phyloP scores from a whole-genome alignment of 768 basidiomycete genomes.

The Daedaleopsis nitida region DNA sequence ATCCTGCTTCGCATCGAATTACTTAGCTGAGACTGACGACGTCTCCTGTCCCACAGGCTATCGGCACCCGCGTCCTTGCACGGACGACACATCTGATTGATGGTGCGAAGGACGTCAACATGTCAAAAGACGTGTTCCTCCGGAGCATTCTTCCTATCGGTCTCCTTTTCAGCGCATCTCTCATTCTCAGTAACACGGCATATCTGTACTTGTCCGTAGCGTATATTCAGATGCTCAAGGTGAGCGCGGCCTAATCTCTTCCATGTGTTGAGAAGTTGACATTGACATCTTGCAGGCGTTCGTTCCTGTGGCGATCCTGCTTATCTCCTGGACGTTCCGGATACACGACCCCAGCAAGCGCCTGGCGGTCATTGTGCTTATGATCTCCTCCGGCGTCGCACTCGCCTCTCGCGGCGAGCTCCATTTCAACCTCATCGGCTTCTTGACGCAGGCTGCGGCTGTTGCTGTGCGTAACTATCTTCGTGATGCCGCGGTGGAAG shows the following conservation, averaged over 20 bases:
- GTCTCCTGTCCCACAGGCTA: constrained; percentile 43
- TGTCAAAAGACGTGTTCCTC: constrained; percentile 78
- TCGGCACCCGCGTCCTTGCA: constrained; percentile 85
- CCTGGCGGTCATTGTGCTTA: constrained; percentile 79
- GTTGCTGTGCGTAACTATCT: constrained; percentile 55
- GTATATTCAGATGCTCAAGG: constrained; percentile 98
- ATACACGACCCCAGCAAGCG: constrained; percentile 86
- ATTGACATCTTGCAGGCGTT: constrained; percentile 69
- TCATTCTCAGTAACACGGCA: constrained; percentile 90
- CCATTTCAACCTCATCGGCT: constrained; percentile 82
- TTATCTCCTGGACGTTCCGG: constrained; percentile 90
- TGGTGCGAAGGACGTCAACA: constrained; percentile 73
- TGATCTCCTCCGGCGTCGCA: constrained; percentile 91
- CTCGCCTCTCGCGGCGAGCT: constrained; percentile 90
- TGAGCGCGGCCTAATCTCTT: constrained; percentile 28
- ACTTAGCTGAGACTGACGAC: neutral
- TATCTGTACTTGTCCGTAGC: constrained; percentile 90
- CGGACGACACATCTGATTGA: constrained; percentile 83
- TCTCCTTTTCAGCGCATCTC: constrained; percentile 87
- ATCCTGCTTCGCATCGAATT: neutral
- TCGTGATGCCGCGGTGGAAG: neutral
- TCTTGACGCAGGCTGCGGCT: constrained; percentile 84
- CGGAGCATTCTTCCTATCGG: constrained; percentile 93
- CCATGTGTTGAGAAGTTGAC: no score
- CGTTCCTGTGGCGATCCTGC: constrained; percentile 83